Evolutionary conservation across 2,329 filamentous ascomycete species (phyloP), one percentile per base, ranked within the genome.

Genomic region (Colletotrichum trifolii): DNA sequence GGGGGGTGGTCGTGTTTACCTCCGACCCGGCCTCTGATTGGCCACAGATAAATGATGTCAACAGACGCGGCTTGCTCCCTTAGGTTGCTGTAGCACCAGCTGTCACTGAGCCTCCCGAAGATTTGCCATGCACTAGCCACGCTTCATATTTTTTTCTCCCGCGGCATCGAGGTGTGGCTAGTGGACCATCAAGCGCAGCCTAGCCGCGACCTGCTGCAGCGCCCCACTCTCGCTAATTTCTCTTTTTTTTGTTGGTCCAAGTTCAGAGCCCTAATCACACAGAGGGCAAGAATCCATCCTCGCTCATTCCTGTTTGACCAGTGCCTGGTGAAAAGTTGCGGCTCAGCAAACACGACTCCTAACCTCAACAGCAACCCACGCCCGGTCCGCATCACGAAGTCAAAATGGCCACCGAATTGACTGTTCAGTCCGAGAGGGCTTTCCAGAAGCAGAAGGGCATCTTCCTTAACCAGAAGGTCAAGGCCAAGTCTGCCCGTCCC

Each of bases 381-480:
- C 63, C 63, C 63, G 57, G 63, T 63, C 66, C 64, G 64, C 66
- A 68, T 53, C 67, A 68, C 67, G 48, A 68, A 60, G 68, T 67
- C 69, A 89, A 81, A 83, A 97, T 97, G 94, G 94, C 94, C 82
- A 97, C 94, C 89, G 94, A 97, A 89, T 89, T 97, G 87, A 97
- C 94, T 83, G 96, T 99, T 85, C 96, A 99, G 91, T 96, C 93
- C 83, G 96, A 99, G 91, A 95, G 96, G 88, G 96, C 96, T 89
- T 99, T 92, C 93, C 96, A 98, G 87, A 99, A 99, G 91, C 95
- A 99, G 90, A 96, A 96, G 83, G 96, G 99, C 86, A 97, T 99
- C 89, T 99, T 98, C 93, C 90, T 92, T 79, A 97, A 98, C 91
- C 88, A 91, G 81, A 99, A 99, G 91, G 86, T 87, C 83, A 93